Evolutionary conservation across 2,329 filamentous ascomycete genomes (phyloP).

Genomic region (Talaromyces pinophilus): DNA sequence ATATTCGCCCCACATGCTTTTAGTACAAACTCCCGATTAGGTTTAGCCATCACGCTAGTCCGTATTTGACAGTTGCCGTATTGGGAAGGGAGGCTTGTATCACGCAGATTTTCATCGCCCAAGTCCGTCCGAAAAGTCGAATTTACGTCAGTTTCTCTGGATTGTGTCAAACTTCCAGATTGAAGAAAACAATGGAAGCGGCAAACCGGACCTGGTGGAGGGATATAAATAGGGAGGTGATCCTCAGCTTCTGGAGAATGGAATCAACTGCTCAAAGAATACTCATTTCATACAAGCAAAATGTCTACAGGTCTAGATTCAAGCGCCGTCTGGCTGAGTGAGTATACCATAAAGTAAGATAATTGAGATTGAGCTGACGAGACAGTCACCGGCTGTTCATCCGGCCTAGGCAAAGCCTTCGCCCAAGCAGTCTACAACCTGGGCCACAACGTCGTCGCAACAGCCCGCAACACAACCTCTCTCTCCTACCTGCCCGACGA

Average conservation of each 20-base stretch:
- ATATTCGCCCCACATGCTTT: background rate
- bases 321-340: slow-evolving; percentile 44
- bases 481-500: slow-evolving; percentile 47
- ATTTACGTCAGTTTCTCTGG: too few species aligned
- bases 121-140: background rate
- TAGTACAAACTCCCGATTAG: slow-evolving; percentile 19
- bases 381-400: slow-evolving; percentile 54
- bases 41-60: background rate
- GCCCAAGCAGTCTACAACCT: slow-evolving; percentile 43
- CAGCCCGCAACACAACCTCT: slow-evolving; percentile 48
- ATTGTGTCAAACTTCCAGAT: background rate
- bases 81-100: background rate
- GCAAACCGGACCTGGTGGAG: too few species aligned
- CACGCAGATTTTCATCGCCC: background rate
- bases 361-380: slow-evolving; percentile 20
- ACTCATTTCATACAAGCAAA: background rate
- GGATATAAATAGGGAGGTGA: slow-evolving; percentile 5
- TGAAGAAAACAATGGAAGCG: background rate
- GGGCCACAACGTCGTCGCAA: slow-evolving; percentile 49
- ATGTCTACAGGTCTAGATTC: slow-evolving; percentile 19
- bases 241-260: background rate
- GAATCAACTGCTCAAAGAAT: background rate
- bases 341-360: slow-evolving; percentile 23
- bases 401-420: slow-evolving; percentile 50
- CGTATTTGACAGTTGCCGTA: slow-evolving; percentile 17